These are phyloP conservation scores for Teratosphaeriaceae sp. DNA, from an alignment of 2,329 filamentous ascomycete species.

Conservation along the genomic window DNA sequence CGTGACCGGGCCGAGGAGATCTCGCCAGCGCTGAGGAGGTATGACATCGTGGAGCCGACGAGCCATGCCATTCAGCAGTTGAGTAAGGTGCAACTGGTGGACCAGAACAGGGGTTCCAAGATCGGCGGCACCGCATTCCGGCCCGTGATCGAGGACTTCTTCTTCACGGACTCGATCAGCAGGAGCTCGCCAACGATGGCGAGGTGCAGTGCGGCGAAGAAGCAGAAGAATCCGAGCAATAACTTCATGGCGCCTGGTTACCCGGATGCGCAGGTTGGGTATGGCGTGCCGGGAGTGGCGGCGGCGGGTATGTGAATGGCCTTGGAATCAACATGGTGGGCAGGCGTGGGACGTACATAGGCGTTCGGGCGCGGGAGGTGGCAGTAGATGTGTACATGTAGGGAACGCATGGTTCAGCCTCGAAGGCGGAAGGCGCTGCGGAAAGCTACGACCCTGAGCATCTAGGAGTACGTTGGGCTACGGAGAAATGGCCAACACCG, in stretches of 20 bases:
- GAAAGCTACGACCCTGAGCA: no score
- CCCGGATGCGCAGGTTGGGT: constrained; percentile 34
- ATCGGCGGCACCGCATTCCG: constrained; percentile 66
- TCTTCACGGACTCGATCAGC: constrained; percentile 95
- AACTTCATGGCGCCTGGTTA: constrained; percentile 47
- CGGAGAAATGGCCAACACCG: no score
- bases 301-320: not conserved
- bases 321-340: not conserved
- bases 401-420: no score
- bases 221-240: constrained; percentile 44
- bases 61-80: constrained; percentile 51
- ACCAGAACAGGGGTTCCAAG: constrained; percentile 87
- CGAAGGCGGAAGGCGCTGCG: no score
- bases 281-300: constrained; percentile 25
- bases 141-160: constrained; percentile 91
- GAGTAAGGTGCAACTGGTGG: constrained; percentile 90
- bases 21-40: constrained; percentile 79
- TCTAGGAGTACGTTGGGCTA: no score
- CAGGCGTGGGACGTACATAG: not conserved
- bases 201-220: constrained; percentile 90
- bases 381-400: no score
- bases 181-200: constrained; percentile 99
- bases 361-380: no score
- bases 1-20: constrained; percentile 94
- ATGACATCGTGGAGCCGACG: constrained; percentile 83